Evolutionary conservation across 1,139 yeast genomes (phyloP).

Genomic region (Meyerozyma athensensis): DNA sequence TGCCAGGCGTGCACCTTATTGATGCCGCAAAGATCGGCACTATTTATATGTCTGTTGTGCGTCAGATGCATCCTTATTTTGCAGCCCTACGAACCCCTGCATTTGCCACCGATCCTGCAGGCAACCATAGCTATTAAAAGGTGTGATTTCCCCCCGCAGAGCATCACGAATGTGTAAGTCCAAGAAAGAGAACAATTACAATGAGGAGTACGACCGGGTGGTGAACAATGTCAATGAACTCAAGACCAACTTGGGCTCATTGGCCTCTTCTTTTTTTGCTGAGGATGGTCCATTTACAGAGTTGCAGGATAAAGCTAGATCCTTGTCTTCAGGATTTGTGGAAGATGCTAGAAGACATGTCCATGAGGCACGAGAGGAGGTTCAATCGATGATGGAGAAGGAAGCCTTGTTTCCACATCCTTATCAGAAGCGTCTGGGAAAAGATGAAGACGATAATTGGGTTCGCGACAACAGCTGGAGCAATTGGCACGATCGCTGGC

Average conservation of each 20-base stretch:
- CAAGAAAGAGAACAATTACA: constrained; percentile 4
- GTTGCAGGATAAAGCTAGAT: constrained; percentile 1
- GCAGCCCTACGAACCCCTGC: no score
- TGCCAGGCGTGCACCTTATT: no score
- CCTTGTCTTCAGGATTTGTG: neutral
- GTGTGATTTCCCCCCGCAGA: neutral
- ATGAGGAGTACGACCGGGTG: constrained; percentile 17
- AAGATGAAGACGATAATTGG: neutral
- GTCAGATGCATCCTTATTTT: no score
- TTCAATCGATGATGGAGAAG: neutral
- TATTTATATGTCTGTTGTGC: no score
- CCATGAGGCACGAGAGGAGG: neutral
- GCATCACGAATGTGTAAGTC: constrained; percentile 1
- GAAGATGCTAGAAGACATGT: neutral
- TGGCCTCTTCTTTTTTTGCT: constrained; percentile 15
- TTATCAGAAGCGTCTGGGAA: constrained; percentile 10
- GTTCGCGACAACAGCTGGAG: neutral
- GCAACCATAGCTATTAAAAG: neutral
- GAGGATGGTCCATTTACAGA: constrained; percentile 1
- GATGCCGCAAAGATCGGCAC: no score
- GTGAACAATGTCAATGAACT: constrained; percentile 17
- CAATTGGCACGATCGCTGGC: constrained; percentile 4
- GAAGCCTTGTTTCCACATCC: constrained; percentile 7
- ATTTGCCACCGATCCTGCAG: neutral
- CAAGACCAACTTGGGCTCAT: constrained; percentile 13